These are phyloP conservation scores for Candida glaebosa DNA, from an alignment of 805 yeast genomes.

Conservation along the genomic window DNA sequence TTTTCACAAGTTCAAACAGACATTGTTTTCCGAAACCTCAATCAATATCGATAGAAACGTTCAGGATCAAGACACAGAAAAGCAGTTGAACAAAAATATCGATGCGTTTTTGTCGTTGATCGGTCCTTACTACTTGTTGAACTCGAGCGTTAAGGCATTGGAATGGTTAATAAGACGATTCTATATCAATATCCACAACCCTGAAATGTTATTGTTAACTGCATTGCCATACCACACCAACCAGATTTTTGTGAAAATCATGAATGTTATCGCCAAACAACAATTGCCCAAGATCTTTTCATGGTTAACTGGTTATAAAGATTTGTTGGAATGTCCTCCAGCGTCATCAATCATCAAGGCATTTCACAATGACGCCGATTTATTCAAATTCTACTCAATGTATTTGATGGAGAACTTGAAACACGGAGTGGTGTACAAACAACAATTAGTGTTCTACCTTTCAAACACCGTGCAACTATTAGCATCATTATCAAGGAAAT, in stretches of 20 bases:
- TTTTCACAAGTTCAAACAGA: constrained; percentile 62
- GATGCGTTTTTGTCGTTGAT: constrained; percentile 68
- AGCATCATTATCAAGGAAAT: constrained; percentile 54
- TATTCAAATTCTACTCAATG: constrained; percentile 63
- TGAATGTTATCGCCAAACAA: constrained; percentile 62
- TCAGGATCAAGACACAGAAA: constrained; percentile 72
- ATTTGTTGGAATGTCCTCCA: constrained; percentile 61
- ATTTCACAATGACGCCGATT: constrained; percentile 60
- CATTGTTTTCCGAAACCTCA: constrained; percentile 82
- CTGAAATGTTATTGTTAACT: constrained; percentile 68
- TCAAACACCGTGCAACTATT: constrained; percentile 66
- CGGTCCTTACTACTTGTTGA: constrained; percentile 72
- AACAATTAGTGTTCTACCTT: constrained; percentile 75
- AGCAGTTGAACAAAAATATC: constrained; percentile 71
- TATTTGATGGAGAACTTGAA: constrained; percentile 49
- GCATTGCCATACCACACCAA: constrained; percentile 77
- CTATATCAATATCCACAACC: constrained; percentile 75
- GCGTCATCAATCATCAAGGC: constrained; percentile 66
- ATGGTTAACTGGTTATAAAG: constrained; percentile 68
- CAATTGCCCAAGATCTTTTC: constrained; percentile 73
- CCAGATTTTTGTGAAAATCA: constrained; percentile 69
- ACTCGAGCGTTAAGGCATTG: constrained; percentile 74
- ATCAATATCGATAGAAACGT: constrained; percentile 76
- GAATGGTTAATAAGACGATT: constrained; percentile 96
- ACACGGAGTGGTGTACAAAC: constrained; percentile 57